These are phyloP conservation scores for Aspergillus sojae DNA, from an alignment of 2,329 filamentous ascomycete species.

Conservation along the genomic window DNA sequence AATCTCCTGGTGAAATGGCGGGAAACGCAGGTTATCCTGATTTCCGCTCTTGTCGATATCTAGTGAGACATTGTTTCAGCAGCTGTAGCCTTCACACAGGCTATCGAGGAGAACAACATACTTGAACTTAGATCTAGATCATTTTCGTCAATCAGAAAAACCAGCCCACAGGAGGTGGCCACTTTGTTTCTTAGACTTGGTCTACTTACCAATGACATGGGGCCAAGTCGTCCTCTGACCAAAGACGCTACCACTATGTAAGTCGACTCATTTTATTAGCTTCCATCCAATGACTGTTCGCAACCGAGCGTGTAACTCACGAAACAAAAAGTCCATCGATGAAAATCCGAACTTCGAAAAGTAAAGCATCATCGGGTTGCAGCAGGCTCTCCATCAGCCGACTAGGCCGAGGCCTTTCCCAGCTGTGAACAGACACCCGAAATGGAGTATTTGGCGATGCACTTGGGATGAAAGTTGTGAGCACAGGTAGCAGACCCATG, in stretches of 20 bases:
- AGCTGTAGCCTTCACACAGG: background rate
- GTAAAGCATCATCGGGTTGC: slow-evolving; percentile 58
- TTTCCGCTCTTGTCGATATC: slow-evolving; percentile 60
- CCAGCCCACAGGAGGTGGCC: background rate
- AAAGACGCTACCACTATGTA: slow-evolving; percentile 57
- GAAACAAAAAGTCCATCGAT: slow-evolving; percentile 68
- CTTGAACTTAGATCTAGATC: slow-evolving; percentile 38
- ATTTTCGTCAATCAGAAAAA: background rate
- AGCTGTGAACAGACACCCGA: slow-evolving; percentile 74
- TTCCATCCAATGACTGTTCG: background rate
- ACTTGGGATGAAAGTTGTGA: slow-evolving; percentile 73
- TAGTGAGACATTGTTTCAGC: slow-evolving; percentile 13
- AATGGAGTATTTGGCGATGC: slow-evolving; percentile 62
- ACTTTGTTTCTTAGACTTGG: background rate
- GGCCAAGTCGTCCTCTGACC: slow-evolving; percentile 57
- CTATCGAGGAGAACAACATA: slow-evolving; percentile 25
- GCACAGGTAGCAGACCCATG: slow-evolving; percentile 58
- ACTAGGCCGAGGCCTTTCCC: slow-evolving; percentile 65
- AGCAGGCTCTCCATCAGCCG: slow-evolving; percentile 59
- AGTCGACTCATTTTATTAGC: slow-evolving; percentile 3
- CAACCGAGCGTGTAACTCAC: slow-evolving; percentile 48
- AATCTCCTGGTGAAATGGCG: slow-evolving; percentile 69
- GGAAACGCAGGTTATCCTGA: slow-evolving; percentile 68
- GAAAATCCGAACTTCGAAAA: slow-evolving; percentile 68
- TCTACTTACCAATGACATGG: slow-evolving; percentile 52